phyloP scores from a whole-genome alignment of 1,139 yeast species.

The Magnusiomyces magnusii region DNA sequence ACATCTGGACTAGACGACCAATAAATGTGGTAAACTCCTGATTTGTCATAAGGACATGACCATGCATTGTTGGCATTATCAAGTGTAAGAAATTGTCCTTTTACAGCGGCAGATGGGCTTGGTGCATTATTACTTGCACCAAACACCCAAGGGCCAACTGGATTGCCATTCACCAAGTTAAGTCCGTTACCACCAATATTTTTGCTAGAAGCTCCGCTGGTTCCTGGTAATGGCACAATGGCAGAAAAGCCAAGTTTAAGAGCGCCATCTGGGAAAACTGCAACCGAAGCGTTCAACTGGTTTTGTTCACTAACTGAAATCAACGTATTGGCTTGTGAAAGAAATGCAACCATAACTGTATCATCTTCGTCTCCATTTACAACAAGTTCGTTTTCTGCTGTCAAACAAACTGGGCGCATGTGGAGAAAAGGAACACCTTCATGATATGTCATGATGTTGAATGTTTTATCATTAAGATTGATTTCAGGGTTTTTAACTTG shows the following conservation, averaged over 20 bases:
- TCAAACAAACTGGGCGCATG: conserved; percentile 1
- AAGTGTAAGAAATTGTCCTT: background rate
- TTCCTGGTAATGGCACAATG: background rate
- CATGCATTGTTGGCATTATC: conserved; percentile 7
- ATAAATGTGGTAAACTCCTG: conserved; percentile 6
- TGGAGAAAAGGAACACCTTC: conserved; percentile 13
- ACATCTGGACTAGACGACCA: conserved; percentile 5
- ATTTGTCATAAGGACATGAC: conserved; percentile 8
- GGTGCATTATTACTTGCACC: background rate
- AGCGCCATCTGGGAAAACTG: background rate
- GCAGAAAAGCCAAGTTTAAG: background rate
- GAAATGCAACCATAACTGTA: background rate
- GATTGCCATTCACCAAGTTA: background rate
- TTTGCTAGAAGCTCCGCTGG: too few species aligned
- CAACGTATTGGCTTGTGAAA: background rate
- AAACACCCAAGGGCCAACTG: conserved; percentile 8
- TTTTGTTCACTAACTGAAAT: background rate
- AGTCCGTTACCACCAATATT: background rate
- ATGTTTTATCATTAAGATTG: background rate
- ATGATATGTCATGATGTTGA: conserved; percentile 4
- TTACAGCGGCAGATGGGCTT: background rate
- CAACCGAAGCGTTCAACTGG: background rate
- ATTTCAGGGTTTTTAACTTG: background rate
- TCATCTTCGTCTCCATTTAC: background rate
- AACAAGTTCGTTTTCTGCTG: background rate